phyloP scores from a whole-genome alignment of 345 rosid species.

The Lepidium aucheri region DNA sequence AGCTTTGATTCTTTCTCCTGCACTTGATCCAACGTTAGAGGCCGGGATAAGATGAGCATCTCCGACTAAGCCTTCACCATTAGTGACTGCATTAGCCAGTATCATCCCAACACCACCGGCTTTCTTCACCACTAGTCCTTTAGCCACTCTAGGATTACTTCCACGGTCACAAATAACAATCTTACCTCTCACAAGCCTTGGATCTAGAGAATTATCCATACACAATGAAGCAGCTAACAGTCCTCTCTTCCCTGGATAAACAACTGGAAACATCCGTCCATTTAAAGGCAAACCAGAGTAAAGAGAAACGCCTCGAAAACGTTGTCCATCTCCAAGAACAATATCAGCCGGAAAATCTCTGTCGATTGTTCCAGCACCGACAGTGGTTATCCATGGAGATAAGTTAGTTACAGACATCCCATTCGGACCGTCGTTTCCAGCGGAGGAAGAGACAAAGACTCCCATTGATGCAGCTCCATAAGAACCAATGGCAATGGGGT shows the following conservation, averaged over 20 bases:
- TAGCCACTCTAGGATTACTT: slow-evolving; percentile 62
- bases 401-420: slow-evolving; percentile 63
- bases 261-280: slow-evolving; percentile 50
- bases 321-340: slow-evolving; percentile 43
- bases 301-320: slow-evolving; percentile 52
- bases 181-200: slow-evolving; percentile 47
- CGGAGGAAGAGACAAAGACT: slow-evolving; percentile 22
- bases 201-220: slow-evolving; percentile 65
- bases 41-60: slow-evolving; percentile 69
- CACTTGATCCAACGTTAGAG: slow-evolving; percentile 51
- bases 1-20: slow-evolving; percentile 49
- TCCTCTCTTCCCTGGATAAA: slow-evolving; percentile 61
- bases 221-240: slow-evolving; percentile 49
- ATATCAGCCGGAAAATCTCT: slow-evolving; percentile 60
- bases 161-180: slow-evolving; percentile 70
- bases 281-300: slow-evolving; percentile 44
- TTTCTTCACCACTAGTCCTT: slow-evolving; percentile 70
- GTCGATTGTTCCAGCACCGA: slow-evolving; percentile 70
- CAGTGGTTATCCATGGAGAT: slow-evolving; percentile 62
- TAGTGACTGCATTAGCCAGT: slow-evolving; percentile 57
- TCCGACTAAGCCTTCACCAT: slow-evolving; percentile 72
- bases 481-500: slow-evolving; percentile 70
- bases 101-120: slow-evolving; percentile 80
- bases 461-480: slow-evolving; percentile 23
- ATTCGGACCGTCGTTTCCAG: slow-evolving; percentile 73